Conservation (phyloP, 805 yeast genomes). For the Metschnikowia sp. region DNA sequence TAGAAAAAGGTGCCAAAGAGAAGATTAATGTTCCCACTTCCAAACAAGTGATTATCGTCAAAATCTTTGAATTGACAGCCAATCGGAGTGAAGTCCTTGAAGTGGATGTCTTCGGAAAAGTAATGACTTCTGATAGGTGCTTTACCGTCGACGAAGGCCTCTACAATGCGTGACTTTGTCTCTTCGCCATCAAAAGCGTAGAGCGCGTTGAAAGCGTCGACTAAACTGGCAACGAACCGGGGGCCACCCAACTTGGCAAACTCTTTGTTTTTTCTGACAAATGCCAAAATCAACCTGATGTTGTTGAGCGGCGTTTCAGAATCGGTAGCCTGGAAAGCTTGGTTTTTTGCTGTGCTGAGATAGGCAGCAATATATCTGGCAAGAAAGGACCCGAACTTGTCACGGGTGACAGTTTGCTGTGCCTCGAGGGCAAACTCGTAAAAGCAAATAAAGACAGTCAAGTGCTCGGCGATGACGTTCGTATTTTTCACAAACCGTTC, state of each 20-base stretch:
- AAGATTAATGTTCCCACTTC: slow-evolving; percentile 18
- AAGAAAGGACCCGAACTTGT: slow-evolving; percentile 9
- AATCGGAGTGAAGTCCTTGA: slow-evolving; percentile 58
- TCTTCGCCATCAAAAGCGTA: slow-evolving; percentile 11
- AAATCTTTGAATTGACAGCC: slow-evolving; percentile 57
- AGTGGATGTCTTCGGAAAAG: slow-evolving; percentile 61
- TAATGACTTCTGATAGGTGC: slow-evolving; percentile 49
- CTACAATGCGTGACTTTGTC: slow-evolving; percentile 4
- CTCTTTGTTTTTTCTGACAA: slow-evolving; percentile 3
- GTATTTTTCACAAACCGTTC: slow-evolving; percentile 5
- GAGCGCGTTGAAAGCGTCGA: slow-evolving; percentile 9
- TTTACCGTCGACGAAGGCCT: slow-evolving; percentile 7
- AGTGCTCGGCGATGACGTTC: slow-evolving; percentile 11
- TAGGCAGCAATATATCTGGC: slow-evolving; percentile 7
- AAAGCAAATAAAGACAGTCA: slow-evolving; percentile 16
- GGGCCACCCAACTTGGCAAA: background rate
- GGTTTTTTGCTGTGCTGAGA: slow-evolving; percentile 2
- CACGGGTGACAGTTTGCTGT: background rate
- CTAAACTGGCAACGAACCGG: slow-evolving; percentile 5
- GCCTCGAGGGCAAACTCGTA: slow-evolving; percentile 9
- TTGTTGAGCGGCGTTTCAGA: slow-evolving; percentile 10
- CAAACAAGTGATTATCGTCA: slow-evolving; percentile 49
- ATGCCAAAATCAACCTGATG: slow-evolving; percentile 16
- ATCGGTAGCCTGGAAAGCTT: slow-evolving; percentile 1
- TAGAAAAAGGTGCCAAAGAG: slow-evolving; percentile 22